These are phyloP conservation scores for Termitomyces sp. DNA, from an alignment of 768 basidiomycete genomes.

Conservation along the genomic window DNA sequence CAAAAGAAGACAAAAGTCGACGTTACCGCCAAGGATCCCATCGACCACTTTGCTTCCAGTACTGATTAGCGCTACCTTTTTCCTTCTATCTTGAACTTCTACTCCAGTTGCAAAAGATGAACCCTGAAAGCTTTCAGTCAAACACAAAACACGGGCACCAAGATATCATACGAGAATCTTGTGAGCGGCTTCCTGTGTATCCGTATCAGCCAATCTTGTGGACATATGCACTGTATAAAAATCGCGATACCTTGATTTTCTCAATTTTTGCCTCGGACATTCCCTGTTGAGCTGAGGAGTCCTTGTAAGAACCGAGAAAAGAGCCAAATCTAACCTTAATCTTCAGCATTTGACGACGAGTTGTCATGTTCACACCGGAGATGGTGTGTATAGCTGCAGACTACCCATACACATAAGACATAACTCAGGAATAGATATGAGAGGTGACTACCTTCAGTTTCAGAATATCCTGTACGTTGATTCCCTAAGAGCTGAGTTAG, in stretches of 20 bases:
- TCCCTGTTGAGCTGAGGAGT: conserved; percentile 47
- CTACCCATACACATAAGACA: conserved; percentile 28
- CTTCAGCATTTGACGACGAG: conserved; percentile 82
- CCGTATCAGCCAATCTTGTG: background rate
- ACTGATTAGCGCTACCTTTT: conserved; percentile 75
- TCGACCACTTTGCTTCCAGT: conserved; percentile 94
- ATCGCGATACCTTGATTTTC: conserved; percentile 71
- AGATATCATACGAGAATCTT: conserved; percentile 60
- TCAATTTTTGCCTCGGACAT: conserved; percentile 97
- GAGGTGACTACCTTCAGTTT: conserved; percentile 72
- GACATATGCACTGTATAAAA: conserved; percentile 2
- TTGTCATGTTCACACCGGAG: conserved; percentile 88
- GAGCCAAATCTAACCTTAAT: conserved; percentile 63
- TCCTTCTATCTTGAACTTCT: conserved; percentile 83
- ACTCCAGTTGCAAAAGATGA: conserved; percentile 89
- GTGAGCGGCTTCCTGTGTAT: conserved; percentile 74
- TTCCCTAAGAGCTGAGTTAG: conserved; percentile 50
- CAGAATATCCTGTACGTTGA: conserved; percentile 91
- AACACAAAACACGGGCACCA: background rate
- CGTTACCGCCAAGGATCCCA: conserved; percentile 75
- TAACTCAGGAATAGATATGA: background rate
- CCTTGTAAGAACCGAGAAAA: conserved; percentile 11
- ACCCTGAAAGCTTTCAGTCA: conserved; percentile 42
- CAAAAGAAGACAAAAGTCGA: background rate
- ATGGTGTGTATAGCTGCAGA: conserved; percentile 78